These are phyloP conservation scores for Ustilago nuda DNA, from an alignment of 1,284 basidiomycete species.

Conservation along the genomic window DNA sequence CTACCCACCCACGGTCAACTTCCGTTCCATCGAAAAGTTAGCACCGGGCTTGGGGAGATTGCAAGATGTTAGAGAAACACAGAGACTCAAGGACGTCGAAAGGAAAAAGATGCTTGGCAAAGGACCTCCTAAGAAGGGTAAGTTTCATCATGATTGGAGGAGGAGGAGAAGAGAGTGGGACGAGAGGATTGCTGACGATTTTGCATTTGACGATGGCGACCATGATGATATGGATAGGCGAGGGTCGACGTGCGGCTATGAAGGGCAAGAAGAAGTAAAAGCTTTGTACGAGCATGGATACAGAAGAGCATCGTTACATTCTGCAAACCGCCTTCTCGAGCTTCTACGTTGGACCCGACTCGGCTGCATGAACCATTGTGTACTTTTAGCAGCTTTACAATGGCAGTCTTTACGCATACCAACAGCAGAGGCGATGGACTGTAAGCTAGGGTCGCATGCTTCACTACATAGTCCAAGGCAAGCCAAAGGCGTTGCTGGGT, in stretches of 20 bases:
- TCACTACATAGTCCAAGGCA: too few relatives aligned
- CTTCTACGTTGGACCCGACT: not conserved
- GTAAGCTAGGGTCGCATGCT: too few relatives aligned
- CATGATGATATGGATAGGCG: slow-evolving; percentile 37
- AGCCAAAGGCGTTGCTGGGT: too few relatives aligned
- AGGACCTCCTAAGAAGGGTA: slow-evolving; percentile 69
- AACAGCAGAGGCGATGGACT: not conserved
- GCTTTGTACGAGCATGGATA: not conserved
- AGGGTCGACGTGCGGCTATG: slow-evolving; percentile 66
- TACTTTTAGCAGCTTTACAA: not conserved
- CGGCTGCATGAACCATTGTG: not conserved
- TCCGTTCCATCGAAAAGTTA: slow-evolving; percentile 39
- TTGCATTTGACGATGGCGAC: not conserved
- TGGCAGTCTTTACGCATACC: not conserved
- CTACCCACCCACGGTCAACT: slow-evolving; percentile 63
- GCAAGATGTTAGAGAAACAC: slow-evolving; percentile 49
- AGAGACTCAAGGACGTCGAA: slow-evolving; percentile 60
- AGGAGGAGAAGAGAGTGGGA: not conserved
- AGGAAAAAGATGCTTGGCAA: slow-evolving; percentile 65
- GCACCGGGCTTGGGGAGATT: slow-evolving; percentile 39
- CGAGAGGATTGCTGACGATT: not conserved
- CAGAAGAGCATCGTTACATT: not conserved
- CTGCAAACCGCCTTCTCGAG: not conserved
- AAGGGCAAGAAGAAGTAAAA: slow-evolving; percentile 64
- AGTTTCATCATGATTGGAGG: slow-evolving; percentile 24